Conservation (phyloP, 768 basidiomycete genomes). For the Suillus variegatus region DNA sequence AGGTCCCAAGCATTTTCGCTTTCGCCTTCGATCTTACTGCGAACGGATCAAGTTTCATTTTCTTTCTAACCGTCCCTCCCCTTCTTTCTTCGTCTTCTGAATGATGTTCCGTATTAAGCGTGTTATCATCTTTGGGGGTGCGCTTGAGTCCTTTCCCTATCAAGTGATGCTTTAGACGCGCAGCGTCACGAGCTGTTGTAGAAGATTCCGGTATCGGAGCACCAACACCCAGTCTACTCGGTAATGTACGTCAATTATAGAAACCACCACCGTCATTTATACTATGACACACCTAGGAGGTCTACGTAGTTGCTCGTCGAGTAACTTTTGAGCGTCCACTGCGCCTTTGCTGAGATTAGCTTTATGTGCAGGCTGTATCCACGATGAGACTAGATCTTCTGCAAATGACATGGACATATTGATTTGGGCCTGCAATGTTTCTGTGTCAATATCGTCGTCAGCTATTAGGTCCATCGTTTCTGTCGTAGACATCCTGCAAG, state of each 20-base stretch:
- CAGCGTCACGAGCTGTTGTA: conserved; percentile 51
- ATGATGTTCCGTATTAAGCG: conserved; percentile 23
- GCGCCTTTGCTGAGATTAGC: conserved; percentile 34
- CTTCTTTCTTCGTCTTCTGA: conserved; percentile 57
- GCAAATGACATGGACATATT: conserved; percentile 79
- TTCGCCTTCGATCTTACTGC: conserved; percentile 45
- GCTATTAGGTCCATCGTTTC: conserved; percentile 25
- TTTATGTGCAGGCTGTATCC: conserved; percentile 62
- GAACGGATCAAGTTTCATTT: conserved; percentile 61
- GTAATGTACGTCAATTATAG: conserved; percentile 13
- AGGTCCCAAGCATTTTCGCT: conserved; percentile 29
- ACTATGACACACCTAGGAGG: conserved; percentile 61
- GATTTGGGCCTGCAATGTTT: conserved; percentile 78
- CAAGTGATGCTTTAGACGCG: conserved; percentile 62
- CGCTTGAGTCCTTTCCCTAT: conserved; percentile 52
- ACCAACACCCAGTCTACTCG: conserved; percentile 71
- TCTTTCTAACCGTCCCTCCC: conserved; percentile 60
- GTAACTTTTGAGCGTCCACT: conserved; percentile 48
- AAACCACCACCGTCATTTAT: background rate
- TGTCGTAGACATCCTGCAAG: conserved; percentile 20
- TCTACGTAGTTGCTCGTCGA: conserved; percentile 66
- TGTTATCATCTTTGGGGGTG: conserved; percentile 37
- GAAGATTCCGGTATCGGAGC: conserved; percentile 56
- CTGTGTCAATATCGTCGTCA: conserved; percentile 64
- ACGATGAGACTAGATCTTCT: conserved; percentile 72